These are phyloP conservation scores for Obelidium mucronatum DNA, from an alignment of 192 early-diverging fungal species.

Conservation along the genomic window DNA sequence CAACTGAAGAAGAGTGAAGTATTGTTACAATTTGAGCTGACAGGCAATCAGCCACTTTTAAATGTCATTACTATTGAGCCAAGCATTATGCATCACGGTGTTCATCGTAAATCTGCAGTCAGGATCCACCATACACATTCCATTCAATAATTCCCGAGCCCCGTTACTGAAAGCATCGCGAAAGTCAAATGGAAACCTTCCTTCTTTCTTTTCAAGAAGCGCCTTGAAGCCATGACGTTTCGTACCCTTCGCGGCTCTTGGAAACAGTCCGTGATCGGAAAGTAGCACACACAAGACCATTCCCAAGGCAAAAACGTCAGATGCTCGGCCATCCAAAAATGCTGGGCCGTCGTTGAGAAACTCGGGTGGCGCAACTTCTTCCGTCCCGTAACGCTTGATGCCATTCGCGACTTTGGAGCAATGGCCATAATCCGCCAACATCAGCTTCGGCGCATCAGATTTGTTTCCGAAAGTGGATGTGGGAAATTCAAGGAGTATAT, in stretches of 20 bases:
- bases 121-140: constrained; percentile 31
- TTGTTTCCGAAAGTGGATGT: background rate
- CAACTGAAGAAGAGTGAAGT: no score
- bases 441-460: background rate
- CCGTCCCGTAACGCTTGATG: constrained; percentile 13
- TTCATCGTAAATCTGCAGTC: background rate
- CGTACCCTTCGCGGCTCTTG: background rate
- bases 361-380: constrained; percentile 20
- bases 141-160: constrained; percentile 12
- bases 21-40: no score
- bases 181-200: background rate
- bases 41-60: no score
- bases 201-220: background rate
- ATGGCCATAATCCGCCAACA: constrained; percentile 32
- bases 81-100: constrained; percentile 10
- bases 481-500: constrained; percentile 23
- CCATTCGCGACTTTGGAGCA: background rate
- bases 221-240: background rate
- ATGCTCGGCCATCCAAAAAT: constrained; percentile 2
- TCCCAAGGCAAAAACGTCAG: constrained; percentile 31
- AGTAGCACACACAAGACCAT: constrained; percentile 24
- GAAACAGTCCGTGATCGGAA: background rate
- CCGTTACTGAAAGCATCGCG: background rate
- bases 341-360: constrained; percentile 5
- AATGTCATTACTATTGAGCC: constrained; percentile 3